These are phyloP conservation scores for Suhomyces emberorum DNA, from an alignment of 805 yeast genomes.

Conservation along the genomic window DNA sequence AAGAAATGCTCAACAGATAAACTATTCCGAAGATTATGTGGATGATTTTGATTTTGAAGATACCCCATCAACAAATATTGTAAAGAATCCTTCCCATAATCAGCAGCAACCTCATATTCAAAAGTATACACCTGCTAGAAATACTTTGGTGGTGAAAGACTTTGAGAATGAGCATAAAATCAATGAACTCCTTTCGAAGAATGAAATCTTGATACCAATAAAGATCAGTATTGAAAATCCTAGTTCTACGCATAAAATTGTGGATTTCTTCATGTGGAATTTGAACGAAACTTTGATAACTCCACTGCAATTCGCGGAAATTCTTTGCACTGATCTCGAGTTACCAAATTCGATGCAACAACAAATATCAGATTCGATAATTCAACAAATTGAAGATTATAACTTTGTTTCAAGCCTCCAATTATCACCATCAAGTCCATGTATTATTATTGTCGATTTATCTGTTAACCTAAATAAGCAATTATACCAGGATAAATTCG, in stretches of 20 bases:
- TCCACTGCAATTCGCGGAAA: conserved; percentile 71
- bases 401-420: conserved; percentile 59
- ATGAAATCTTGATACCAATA: conserved; percentile 60
- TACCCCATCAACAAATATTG: conserved; percentile 16
- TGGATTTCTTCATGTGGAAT: conserved; percentile 76
- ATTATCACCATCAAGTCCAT: conserved; percentile 47
- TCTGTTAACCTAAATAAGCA: conserved; percentile 80
- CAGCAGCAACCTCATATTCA: conserved; percentile 37
- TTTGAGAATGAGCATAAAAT: conserved; percentile 22
- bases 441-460: conserved; percentile 68
- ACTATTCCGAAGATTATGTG: conserved; percentile 53
- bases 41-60: conserved; percentile 29
- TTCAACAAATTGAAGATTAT: conserved; percentile 77
- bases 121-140: conserved; percentile 25
- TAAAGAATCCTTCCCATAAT: conserved; percentile 14
- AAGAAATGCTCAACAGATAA: conserved; percentile 64
- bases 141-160: conserved; percentile 20
- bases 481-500: conserved; percentile 86
- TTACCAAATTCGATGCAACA: conserved; percentile 63
- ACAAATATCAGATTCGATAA: conserved; percentile 66
- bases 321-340: conserved; percentile 81
- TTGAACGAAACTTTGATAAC: conserved; percentile 59
- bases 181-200: conserved; percentile 26
- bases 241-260: conserved; percentile 44
- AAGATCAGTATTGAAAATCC: conserved; percentile 60